phyloP scores from a whole-genome alignment of 2,329 filamentous ascomycete species.

The Cladosporium sp. region DNA sequence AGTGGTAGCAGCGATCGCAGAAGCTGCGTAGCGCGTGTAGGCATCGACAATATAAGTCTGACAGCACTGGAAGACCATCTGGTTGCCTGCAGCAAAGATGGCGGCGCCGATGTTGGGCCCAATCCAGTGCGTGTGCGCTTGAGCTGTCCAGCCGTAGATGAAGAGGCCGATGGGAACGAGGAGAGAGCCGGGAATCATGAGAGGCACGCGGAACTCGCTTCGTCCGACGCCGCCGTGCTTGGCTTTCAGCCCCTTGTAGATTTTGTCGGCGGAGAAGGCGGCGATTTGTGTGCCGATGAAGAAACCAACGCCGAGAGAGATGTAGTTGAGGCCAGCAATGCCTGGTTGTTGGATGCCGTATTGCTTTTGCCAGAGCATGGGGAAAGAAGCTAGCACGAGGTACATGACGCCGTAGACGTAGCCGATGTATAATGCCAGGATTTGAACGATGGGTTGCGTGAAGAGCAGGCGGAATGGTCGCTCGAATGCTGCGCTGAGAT shows the following conservation, averaged over 20 bases:
- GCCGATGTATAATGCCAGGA: slow-evolving; percentile 35
- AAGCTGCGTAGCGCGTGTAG: slow-evolving; percentile 45
- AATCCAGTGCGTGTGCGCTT: slow-evolving; percentile 54
- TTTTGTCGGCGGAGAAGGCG: slow-evolving; percentile 33
- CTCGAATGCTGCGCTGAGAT: slow-evolving; percentile 30
- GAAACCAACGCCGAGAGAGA: slow-evolving; percentile 59
- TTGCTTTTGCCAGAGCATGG: slow-evolving; percentile 26
- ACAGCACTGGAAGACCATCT: slow-evolving; percentile 55
- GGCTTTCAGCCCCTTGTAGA: slow-evolving; percentile 35
- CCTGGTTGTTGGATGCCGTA: slow-evolving; percentile 25
- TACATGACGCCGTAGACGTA: slow-evolving; percentile 39
- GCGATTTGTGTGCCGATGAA: slow-evolving; percentile 46
- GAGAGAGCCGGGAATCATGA: slow-evolving; percentile 53
- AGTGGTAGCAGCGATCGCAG: slow-evolving; percentile 51
- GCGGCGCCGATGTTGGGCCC: slow-evolving; percentile 57
- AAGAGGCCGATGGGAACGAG: slow-evolving; percentile 54
- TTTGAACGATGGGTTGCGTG: slow-evolving; percentile 36
- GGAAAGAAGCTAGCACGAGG: slow-evolving; percentile 34
- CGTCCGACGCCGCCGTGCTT: slow-evolving; percentile 35
- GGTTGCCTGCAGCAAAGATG: slow-evolving; percentile 52
- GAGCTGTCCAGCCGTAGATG: slow-evolving; percentile 56
- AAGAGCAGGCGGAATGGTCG: slow-evolving; percentile 33
- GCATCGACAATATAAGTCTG: slow-evolving; percentile 61
- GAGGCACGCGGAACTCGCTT: slow-evolving; percentile 44
- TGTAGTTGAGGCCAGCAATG: slow-evolving; percentile 37